Evolutionary conservation across 352 stramenopile genomes (phyloP).

Genomic region (Globisporangium cylindrosporum): DNA sequence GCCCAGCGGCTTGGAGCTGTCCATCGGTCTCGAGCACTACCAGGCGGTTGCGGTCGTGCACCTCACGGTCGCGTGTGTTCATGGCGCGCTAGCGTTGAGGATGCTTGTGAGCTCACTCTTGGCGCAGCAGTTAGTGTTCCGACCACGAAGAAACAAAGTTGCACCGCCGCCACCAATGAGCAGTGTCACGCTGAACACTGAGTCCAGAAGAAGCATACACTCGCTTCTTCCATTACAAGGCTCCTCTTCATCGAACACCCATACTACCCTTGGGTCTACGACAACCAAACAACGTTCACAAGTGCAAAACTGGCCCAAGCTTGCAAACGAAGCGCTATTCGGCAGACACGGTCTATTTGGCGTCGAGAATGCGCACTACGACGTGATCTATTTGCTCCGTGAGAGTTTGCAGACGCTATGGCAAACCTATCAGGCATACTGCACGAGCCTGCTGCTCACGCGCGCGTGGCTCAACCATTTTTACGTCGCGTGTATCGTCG

Average conservation of each 20-base stretch:
- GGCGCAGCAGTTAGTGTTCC: not conserved
- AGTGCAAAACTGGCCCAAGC: not conserved
- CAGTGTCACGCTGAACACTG: not conserved
- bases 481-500: constrained; percentile 17
- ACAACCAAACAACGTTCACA: not conserved
- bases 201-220: not conserved
- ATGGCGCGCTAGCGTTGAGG: not conserved
- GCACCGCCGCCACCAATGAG: not conserved
- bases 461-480: constrained; percentile 15
- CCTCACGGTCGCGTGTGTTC: not conserved
- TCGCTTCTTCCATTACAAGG: not conserved
- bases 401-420: constrained; percentile 24
- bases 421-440: constrained; percentile 28
- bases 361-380: constrained; percentile 23
- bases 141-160: not conserved
- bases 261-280: no score
- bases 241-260: not conserved
- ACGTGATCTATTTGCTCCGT: constrained; percentile 18
- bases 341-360: constrained; percentile 17
- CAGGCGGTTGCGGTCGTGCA: not conserved
- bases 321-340: not conserved
- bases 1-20: constrained; percentile 4
- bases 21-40: constrained; percentile 2
- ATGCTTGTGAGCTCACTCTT: not conserved
- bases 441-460: constrained; percentile 17